A percentile compares a stretch with the other conserved stretches of the same genome.
These are phyloP conservation scores for Aspergillus sp. DNA, from an alignment of 2,329 filamentous ascomycete genomes.

Conservation along the genomic window DNA sequence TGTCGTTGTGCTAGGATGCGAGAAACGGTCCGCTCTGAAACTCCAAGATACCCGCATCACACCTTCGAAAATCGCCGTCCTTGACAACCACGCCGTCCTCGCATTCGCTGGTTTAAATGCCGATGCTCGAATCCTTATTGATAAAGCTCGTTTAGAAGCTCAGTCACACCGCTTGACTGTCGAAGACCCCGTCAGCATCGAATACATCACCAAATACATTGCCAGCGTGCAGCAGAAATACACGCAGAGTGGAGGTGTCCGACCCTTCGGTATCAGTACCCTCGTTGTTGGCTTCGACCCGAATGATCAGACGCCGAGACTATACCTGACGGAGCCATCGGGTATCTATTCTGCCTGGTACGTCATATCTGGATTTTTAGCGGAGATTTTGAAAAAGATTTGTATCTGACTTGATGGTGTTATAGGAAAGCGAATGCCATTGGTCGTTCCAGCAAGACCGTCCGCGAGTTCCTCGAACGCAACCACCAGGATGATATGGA, in stretches of 20 bases:
- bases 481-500: constrained; percentile 99
- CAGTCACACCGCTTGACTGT: constrained; percentile 97
- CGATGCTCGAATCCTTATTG: constrained; percentile 94
- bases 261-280: constrained; percentile 98
- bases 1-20: constrained; percentile 94
- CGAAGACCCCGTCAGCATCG: constrained; percentile 94
- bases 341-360: constrained; percentile 99
- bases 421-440: constrained; percentile 98
- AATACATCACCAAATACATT: constrained; percentile 99
- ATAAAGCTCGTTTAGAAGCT: constrained; percentile 95
- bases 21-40: constrained; percentile 99
- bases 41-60: constrained; percentile 99
- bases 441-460: constrained; percentile 96
- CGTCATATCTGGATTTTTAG: constrained; percentile 27
- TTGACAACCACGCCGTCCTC: constrained; percentile 94
- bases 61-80: constrained; percentile 94
- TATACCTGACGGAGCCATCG: constrained; percentile 99
- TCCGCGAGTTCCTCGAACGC: constrained; percentile 95
- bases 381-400: not conserved
- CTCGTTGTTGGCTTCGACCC: constrained; percentile 98
- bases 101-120: constrained; percentile 97
- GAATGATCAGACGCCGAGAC: constrained; percentile 78
- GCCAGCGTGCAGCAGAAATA: constrained; percentile 98
- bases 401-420: constrained; percentile 16
- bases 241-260: constrained; percentile 96